Percentiles rank a stretch among this genome's conserved stretches.
Evolutionary conservation across 192 early-diverging fungal species (phyloP).

Genomic region (Pilaira anomala): DNA sequence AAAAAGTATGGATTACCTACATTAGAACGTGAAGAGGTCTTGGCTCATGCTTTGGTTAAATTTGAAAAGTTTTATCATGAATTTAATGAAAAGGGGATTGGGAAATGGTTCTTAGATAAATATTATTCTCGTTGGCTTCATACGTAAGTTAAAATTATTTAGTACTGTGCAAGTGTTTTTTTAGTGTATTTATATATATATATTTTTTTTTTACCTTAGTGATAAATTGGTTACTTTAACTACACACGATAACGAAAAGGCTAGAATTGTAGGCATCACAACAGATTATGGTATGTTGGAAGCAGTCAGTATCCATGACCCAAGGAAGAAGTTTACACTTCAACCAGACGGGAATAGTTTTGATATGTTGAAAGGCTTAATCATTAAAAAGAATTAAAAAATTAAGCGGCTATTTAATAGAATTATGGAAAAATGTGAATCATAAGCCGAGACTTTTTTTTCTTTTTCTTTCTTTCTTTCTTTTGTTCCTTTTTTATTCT

Average conservation of each 20-base stretch:
- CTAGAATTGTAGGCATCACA: slow-evolving; percentile 75
- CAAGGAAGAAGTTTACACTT: slow-evolving; percentile 58
- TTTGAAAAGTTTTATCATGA: slow-evolving; percentile 76
- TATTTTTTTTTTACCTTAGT: slow-evolving; percentile 27
- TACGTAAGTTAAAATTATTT: slow-evolving; percentile 31
- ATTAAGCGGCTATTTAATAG: too few species aligned
- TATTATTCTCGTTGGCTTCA: slow-evolving; percentile 94
- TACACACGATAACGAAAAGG: slow-evolving; percentile 54
- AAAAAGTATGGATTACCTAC: slow-evolving; percentile 49
- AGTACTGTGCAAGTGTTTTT: not conserved
- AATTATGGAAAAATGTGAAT: too few species aligned
- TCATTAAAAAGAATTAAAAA: slow-evolving; percentile 45
- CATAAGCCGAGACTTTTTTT: not conserved
- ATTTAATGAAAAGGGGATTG: slow-evolving; percentile 55
- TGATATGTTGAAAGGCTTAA: slow-evolving; percentile 93
- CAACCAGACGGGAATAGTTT: slow-evolving; percentile 98
- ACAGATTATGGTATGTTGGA: slow-evolving; percentile 68
- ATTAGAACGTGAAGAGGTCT: slow-evolving; percentile 63
- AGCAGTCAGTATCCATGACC: slow-evolving; percentile 58
- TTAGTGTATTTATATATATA: too few species aligned
- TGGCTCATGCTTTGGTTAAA: slow-evolving; percentile 62
- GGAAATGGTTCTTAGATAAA: slow-evolving; percentile 61
- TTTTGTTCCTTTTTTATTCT: slow-evolving; percentile 9
- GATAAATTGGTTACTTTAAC: slow-evolving; percentile 65
- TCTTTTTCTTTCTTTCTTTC: slow-evolving; percentile 12